phyloP scores from a whole-genome alignment of 768 basidiomycete species.

The Melanogaster broomeanus region DNA sequence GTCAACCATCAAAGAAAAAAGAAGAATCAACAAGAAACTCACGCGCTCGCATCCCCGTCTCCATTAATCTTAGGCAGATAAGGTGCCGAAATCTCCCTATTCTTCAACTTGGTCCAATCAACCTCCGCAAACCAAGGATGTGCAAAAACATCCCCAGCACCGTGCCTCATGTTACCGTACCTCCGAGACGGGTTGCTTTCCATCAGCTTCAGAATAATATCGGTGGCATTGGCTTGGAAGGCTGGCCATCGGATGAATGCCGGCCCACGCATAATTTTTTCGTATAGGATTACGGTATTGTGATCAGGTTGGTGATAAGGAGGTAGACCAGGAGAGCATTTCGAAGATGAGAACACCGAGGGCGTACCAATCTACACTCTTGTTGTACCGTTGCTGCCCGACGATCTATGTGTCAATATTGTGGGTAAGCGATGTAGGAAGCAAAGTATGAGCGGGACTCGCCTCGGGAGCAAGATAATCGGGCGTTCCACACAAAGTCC shows the following conservation, averaged over 20 bases:
- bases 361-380: constrained; percentile 98
- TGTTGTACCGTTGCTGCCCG: constrained; percentile 85
- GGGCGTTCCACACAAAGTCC: constrained; percentile 94
- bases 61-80: constrained; percentile 90
- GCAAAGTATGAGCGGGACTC: constrained; percentile 27
- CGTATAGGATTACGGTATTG: constrained; percentile 87
- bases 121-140: constrained; percentile 96
- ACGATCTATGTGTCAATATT: constrained; percentile 53
- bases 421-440: constrained; percentile 14
- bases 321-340: constrained; percentile 94
- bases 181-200: constrained; percentile 86
- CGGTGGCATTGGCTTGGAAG: constrained; percentile 75
- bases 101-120: constrained; percentile 80
- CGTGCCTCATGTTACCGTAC: constrained; percentile 86
- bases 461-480: constrained; percentile 98
- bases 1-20: constrained; percentile 8
- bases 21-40: constrained; percentile 27
- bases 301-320: constrained; percentile 90
- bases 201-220: constrained; percentile 89
- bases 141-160: constrained; percentile 87
- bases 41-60: constrained; percentile 96
- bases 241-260: constrained; percentile 77
- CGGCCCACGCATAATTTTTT: constrained; percentile 83
- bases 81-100: constrained; percentile 90
- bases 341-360: constrained; percentile 96